Evolutionary conservation across 495 filamentous ascomycete genomes (phyloP).

Genomic region (Lichina pygmaea): DNA sequence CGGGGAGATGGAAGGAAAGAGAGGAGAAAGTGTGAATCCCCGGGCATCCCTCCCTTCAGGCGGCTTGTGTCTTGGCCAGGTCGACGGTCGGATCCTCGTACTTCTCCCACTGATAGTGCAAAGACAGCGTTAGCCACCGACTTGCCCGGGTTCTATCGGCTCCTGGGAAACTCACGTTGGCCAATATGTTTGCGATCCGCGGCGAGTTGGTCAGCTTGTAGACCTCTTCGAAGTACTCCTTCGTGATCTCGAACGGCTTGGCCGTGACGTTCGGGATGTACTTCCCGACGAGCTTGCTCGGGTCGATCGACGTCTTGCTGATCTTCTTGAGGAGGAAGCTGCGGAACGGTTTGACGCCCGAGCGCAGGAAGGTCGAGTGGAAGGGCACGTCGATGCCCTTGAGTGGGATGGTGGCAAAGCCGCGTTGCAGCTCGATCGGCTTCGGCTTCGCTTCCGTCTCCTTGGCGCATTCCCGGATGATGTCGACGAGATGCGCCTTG

Average conservation of each 20-base stretch:
- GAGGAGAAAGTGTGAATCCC: too few species aligned
- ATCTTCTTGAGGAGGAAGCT: conserved; percentile 97
- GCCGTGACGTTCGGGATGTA: conserved; percentile 98
- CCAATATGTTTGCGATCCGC: conserved; percentile 67
- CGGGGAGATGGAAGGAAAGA: too few species aligned
- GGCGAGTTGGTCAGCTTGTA: conserved; percentile 82
- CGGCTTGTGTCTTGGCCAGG: conserved; percentile 2
- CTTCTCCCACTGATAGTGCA: conserved; percentile 23
- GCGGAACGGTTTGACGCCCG: conserved; percentile 94
- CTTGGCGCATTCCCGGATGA: conserved; percentile 62
- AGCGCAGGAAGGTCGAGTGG: conserved; percentile 92
- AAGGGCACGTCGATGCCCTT: conserved; percentile 95
- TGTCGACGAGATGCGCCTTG: conserved; percentile 56
- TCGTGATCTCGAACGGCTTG: conserved; percentile 76
- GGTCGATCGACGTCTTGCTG: conserved; percentile 92
- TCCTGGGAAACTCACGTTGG: conserved; percentile 24
- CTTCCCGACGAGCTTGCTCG: conserved; percentile 84
- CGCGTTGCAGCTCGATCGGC: conserved; percentile 70
- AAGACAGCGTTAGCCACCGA: neutral
- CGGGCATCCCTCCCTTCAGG: neutral
- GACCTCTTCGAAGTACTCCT: conserved; percentile 98
- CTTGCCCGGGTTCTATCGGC: neutral
- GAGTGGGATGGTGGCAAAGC: conserved; percentile 90
- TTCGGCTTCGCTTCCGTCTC: conserved; percentile 67
- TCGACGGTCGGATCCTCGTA: conserved; percentile 18